phyloP scores from a whole-genome alignment of 73 alveolate species.

The Paramecium octaurelia region DNA sequence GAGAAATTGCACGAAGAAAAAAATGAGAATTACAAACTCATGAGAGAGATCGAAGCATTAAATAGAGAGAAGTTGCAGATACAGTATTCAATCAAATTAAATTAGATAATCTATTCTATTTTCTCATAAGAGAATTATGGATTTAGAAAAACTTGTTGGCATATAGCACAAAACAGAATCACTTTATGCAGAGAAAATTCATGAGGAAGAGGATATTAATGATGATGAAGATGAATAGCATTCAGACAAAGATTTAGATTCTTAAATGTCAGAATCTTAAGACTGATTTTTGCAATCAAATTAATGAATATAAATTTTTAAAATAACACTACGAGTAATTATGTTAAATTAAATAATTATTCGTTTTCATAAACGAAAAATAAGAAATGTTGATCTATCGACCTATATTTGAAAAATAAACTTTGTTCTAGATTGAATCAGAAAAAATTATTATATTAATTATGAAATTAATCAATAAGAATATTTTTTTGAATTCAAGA shows the following conservation, averaged over 20 bases:
- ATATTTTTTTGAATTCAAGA: too few relatives aligned
- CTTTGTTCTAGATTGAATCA: neutral
- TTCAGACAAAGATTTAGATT: neutral
- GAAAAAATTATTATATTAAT: too few relatives aligned
- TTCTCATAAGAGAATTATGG: constrained; percentile 42
- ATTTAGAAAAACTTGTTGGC: constrained; percentile 37
- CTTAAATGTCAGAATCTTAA: constrained; percentile 30
- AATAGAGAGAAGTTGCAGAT: constrained; percentile 35
- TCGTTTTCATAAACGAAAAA: neutral
- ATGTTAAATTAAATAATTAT: neutral
- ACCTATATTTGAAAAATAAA: neutral
- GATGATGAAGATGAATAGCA: neutral
- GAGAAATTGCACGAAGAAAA: constrained; percentile 39
- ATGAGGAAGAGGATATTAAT: constrained; percentile 9
- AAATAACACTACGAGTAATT: neutral
- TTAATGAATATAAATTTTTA: neutral
- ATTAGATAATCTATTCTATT: constrained; percentile 20
- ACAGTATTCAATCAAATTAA: neutral
- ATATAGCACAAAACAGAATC: neutral
- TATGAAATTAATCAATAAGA: too few relatives aligned
- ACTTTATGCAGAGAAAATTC: constrained; percentile 7
- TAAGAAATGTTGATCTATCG: neutral
- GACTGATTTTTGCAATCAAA: neutral
- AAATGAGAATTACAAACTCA: constrained; percentile 27
- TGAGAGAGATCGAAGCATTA: constrained; percentile 29